Evolutionary conservation across 176 grass and related monocot genomes (phyloP).

Genomic region (Oryza glumipatula): DNA sequence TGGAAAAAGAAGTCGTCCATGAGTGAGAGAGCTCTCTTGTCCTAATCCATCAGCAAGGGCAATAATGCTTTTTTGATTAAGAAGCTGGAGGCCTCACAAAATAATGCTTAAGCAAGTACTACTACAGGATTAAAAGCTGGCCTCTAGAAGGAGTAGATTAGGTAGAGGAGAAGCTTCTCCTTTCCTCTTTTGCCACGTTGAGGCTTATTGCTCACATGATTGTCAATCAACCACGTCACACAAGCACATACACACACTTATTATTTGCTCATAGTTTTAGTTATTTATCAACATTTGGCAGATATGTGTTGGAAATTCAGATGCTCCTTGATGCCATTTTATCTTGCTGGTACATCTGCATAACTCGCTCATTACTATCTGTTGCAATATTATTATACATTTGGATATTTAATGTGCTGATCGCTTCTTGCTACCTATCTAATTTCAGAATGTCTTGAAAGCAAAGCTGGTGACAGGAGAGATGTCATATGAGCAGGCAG

Average conservation of each 20-base stretch:
- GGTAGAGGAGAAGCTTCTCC: slow-evolving; percentile 18
- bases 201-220: not conserved
- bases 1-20: not conserved
- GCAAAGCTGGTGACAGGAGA: slow-evolving; percentile 3
- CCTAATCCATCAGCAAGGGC: slow-evolving; percentile 18
- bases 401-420: not conserved
- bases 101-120: slow-evolving; percentile 1
- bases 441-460: not conserved
- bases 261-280: not conserved
- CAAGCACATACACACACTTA: not conserved
- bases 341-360: not conserved
- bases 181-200: slow-evolving; percentile 41
- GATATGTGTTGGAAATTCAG: not conserved
- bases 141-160: slow-evolving; percentile 40
- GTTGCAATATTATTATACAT: not conserved
- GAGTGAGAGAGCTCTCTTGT: not conserved
- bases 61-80: slow-evolving; percentile 32
- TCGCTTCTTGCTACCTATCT: not conserved
- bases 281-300: not conserved
- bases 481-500: slow-evolving; percentile 28
- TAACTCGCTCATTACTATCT: not conserved
- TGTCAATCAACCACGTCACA: slow-evolving; percentile 22
- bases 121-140: slow-evolving; percentile 15
- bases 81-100: slow-evolving; percentile 21
- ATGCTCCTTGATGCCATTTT: not conserved